Base-by-base conservation (phyloP, 2,329 filamentous ascomycete species). In the Ceratocystis ficicola region DNA sequence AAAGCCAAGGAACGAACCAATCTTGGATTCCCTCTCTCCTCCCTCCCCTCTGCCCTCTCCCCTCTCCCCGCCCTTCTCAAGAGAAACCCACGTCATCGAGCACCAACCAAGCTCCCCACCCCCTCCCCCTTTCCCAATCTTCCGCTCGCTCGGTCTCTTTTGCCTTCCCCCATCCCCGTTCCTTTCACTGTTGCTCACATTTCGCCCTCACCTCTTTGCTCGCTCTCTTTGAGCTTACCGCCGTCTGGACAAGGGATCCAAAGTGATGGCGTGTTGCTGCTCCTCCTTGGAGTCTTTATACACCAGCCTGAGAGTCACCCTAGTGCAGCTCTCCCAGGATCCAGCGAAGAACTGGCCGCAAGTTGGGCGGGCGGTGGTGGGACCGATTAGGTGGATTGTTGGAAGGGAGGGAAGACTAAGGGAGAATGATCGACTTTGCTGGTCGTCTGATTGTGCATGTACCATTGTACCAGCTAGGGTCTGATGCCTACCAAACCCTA, bases 301-400 rank as follows among this genome's bases (percentile, higher is more conserved):
- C 28, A 52, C 55, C 55, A 59, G 36, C 28, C 55, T 59, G 28
- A 59, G 55, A 59, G 17, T 12, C 20, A 59, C 55, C 55, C 55
- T 59, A 59, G 55, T 8, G 30, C 55, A 59, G 55, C 55, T 59
- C 55, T 59, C 36, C 55, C n/a, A 36, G 55, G 55, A 59, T 59
- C 17, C 22, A 36, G 12, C 20, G 28, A 36, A 3, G 36, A 41
- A 8, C 32, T 30, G 17, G 55, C 55, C 3, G 7, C 17, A 30
- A 20, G 7, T 30, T 59, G 17, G 36, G 36, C 15, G 36, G 36
- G 36, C 1, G 36, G 28, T 55, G 50, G 50, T 48, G n/a, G 50
- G 50, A 12, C 5, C 20, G 5, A 8, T 55, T 55, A 55, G 20
- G 50, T 55, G 25, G 48, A 22, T n/a, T 59, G 25, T n/a, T n/a